phyloP scores from a whole-genome alignment of 305 asterid genomes.

The Striga hermonthica region DNA sequence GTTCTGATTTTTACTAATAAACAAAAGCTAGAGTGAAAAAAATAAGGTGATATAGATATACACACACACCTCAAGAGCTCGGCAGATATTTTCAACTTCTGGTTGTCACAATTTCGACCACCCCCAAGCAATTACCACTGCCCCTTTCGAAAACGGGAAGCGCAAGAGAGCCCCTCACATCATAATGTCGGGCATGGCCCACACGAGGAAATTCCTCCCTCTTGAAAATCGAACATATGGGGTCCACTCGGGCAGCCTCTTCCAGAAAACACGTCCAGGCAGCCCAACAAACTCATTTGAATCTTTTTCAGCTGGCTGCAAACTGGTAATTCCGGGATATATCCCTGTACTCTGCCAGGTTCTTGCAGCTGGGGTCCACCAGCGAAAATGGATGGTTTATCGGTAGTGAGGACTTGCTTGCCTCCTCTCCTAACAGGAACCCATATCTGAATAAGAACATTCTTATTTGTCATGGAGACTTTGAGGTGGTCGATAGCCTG shows the following conservation, averaged over 20 bases:
- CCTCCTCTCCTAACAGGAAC: slow-evolving; percentile 62
- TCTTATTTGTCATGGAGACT: slow-evolving; percentile 44
- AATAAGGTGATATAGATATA: neutral
- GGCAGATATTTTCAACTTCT: slow-evolving; percentile 65
- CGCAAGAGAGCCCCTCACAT: slow-evolving; percentile 76
- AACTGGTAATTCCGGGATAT: slow-evolving; percentile 49
- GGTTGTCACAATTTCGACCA: slow-evolving; percentile 74
- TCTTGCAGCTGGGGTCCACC: slow-evolving; percentile 39
- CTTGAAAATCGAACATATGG: slow-evolving; percentile 81
- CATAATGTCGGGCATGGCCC: slow-evolving; percentile 49
- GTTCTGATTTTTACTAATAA: too few species aligned
- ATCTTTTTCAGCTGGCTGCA: slow-evolving; percentile 49
- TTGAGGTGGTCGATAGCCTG: slow-evolving; percentile 54
- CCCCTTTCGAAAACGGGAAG: slow-evolving; percentile 75
- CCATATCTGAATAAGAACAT: slow-evolving; percentile 74
- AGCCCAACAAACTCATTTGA: slow-evolving; percentile 55
- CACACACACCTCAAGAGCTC: slow-evolving; percentile 34
- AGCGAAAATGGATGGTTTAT: slow-evolving; percentile 55
- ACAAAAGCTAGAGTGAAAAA: neutral
- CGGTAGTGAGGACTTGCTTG: slow-evolving; percentile 57
- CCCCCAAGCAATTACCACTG: slow-evolving; percentile 79
- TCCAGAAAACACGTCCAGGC: slow-evolving; percentile 86
- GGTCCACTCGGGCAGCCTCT: slow-evolving; percentile 74
- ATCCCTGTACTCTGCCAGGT: slow-evolving; percentile 53
- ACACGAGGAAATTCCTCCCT: slow-evolving; percentile 71